A percentile compares a stretch with the other conserved stretches of the same genome.
Conservation (phyloP, 805 yeast genomes). For the Candida manassasensis region DNA sequence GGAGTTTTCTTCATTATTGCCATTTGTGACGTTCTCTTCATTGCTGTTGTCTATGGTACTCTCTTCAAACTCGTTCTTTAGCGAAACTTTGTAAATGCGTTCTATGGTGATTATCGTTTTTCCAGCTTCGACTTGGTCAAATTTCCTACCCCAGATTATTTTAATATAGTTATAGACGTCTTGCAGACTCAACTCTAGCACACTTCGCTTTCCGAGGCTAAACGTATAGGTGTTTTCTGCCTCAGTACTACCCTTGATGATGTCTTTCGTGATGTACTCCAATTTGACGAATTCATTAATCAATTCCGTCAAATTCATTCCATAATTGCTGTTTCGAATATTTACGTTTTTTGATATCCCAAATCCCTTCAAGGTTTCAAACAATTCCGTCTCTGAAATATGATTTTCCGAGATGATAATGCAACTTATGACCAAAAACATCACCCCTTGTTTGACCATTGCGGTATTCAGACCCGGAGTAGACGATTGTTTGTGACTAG, state of each 20-base stretch:
- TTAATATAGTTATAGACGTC: slow-evolving; percentile 23
- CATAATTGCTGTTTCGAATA: slow-evolving; percentile 16
- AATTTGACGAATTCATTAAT: slow-evolving; percentile 23
- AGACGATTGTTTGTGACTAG: slow-evolving; percentile 13
- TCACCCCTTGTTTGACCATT: slow-evolving; percentile 27
- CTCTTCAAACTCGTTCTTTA: slow-evolving; percentile 6
- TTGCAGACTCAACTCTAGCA: slow-evolving; percentile 28
- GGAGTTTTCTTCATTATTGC: not conserved
- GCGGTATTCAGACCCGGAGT: slow-evolving; percentile 22
- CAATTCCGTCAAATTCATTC: slow-evolving; percentile 18
- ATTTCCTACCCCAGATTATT: slow-evolving; percentile 20
- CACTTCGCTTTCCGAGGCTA: slow-evolving; percentile 28
- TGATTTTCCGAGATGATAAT: slow-evolving; percentile 30
- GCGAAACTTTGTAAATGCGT: slow-evolving; percentile 17
- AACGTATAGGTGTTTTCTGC: slow-evolving; percentile 19
- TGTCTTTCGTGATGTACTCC: slow-evolving; percentile 24
- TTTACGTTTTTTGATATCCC: slow-evolving; percentile 22
- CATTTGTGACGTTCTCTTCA: not conserved
- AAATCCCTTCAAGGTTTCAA: slow-evolving; percentile 18
- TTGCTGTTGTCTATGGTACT: slow-evolving; percentile 3
- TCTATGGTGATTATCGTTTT: slow-evolving; percentile 21
- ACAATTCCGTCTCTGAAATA: slow-evolving; percentile 22
- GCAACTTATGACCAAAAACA: slow-evolving; percentile 23
- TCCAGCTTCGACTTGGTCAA: slow-evolving; percentile 16
- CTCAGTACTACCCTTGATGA: slow-evolving; percentile 10